A percentile compares a stretch with the other conserved stretches of the same genome.
These are phyloP conservation scores for Saussurea involucrata DNA, from an alignment of 129 eudicot genomes.

Conservation along the genomic window DNA sequence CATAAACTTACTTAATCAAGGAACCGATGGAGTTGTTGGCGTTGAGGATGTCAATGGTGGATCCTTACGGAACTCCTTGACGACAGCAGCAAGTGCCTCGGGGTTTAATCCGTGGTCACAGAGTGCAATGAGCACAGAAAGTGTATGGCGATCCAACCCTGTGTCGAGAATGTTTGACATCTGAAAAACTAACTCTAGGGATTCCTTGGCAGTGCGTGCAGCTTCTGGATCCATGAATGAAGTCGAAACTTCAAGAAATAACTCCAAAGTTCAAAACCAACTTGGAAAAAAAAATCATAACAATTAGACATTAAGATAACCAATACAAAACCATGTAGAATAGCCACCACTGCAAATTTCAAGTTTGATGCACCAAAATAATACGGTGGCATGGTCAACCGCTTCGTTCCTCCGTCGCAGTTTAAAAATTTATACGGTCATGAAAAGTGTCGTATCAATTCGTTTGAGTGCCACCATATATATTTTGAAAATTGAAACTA, in stretches of 20 bases:
- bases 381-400: too few species aligned
- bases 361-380: not conserved
- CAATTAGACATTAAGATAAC: not conserved
- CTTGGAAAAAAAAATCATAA: not conserved
- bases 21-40: constrained; percentile 12
- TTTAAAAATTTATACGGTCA: too few species aligned
- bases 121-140: constrained; percentile 72
- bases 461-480: too few species aligned
- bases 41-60: constrained; percentile 23
- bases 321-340: not conserved
- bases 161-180: constrained; percentile 87
- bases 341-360: not conserved
- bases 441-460: too few species aligned
- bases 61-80: constrained; percentile 61
- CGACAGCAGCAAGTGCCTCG: constrained; percentile 73
- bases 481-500: too few species aligned
- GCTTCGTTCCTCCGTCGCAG: too few species aligned
- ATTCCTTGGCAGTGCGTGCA: constrained; percentile 68
- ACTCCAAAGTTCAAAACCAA: not conserved
- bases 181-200: constrained; percentile 71
- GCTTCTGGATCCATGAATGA: constrained; percentile 58
- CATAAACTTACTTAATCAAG: constrained; percentile 9
- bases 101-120: constrained; percentile 77
- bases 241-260: not conserved
- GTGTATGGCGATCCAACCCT: constrained; percentile 80